A percentile compares a stretch with the other conserved stretches of the same genome.
These are phyloP conservation scores for Penicillium sp. DNA, from an alignment of 2,329 filamentous ascomycete species.

Conservation along the genomic window DNA sequence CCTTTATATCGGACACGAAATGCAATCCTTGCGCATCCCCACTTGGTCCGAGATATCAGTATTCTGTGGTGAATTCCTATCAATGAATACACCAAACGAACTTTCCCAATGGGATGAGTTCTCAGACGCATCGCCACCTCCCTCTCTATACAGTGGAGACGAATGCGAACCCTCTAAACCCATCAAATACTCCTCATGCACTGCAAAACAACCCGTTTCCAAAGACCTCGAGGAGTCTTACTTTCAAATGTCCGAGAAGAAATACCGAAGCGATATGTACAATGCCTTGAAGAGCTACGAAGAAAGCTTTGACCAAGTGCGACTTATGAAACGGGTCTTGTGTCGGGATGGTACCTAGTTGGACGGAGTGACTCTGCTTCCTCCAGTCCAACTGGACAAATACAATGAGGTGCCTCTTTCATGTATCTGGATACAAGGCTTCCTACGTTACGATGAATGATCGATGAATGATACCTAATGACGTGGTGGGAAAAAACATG, in stretches of 20 bases:
- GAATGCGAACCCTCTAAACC: neutral
- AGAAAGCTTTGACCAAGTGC: neutral
- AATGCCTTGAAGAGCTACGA: neutral
- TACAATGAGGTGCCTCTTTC: neutral
- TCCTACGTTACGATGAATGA: neutral
- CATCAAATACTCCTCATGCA: neutral
- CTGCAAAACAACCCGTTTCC: neutral
- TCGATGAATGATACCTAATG: neutral
- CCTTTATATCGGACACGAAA: neutral
- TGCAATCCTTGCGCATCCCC: neutral
- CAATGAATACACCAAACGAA: neutral
- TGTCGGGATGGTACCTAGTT: neutral
- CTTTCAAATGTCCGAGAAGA: neutral
- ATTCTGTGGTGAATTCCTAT: neutral
- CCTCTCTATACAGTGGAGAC: neutral
- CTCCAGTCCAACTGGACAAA: neutral
- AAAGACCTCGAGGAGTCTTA: neutral
- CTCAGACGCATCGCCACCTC: neutral
- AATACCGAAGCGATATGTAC: neutral
- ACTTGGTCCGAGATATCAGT: neutral
- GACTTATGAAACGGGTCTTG: neutral
- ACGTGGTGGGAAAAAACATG: neutral
- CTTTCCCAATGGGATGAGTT: neutral
- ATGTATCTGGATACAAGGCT: neutral
- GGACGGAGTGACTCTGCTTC: neutral